phyloP scores from a whole-genome alignment of 768 basidiomycete species.

The Daedaleopsis sinensis region DNA sequence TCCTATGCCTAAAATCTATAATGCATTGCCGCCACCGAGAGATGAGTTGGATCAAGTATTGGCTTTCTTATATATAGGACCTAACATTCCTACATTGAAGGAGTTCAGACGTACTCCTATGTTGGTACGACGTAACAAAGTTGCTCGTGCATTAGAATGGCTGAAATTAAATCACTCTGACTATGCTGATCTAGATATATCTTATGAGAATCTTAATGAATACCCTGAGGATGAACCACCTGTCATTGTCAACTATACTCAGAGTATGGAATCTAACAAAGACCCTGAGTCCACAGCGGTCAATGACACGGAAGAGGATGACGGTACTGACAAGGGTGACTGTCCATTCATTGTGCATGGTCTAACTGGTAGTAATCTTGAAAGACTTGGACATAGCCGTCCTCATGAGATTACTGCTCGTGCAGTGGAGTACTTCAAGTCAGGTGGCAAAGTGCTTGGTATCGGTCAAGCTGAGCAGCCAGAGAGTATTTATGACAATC shows the following conservation, averaged over 20 bases:
- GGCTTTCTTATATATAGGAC: slow-evolving; percentile 37
- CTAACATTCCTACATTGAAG: slow-evolving; percentile 26
- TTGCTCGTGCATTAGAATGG: slow-evolving; percentile 22
- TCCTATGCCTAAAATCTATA: slow-evolving; percentile 16
- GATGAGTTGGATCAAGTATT: slow-evolving; percentile 23
- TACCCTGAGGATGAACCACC: slow-evolving; percentile 14
- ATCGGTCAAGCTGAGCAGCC: slow-evolving; percentile 4
- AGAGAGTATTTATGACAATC: slow-evolving; percentile 19
- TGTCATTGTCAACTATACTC: slow-evolving; percentile 1
- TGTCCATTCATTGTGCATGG: slow-evolving; percentile 17
- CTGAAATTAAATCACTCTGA: slow-evolving; percentile 23
- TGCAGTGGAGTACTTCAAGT: slow-evolving; percentile 11
- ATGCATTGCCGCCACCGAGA: slow-evolving; percentile 7
- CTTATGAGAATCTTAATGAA: slow-evolving; percentile 2
- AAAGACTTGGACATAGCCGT: background rate
- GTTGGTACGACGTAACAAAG: slow-evolving; percentile 26
- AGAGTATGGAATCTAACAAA: background rate
- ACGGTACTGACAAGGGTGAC: background rate
- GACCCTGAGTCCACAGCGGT: background rate
- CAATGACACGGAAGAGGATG: background rate
- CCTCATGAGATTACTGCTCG: background rate
- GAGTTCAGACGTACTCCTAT: slow-evolving; percentile 30
- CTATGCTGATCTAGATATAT: slow-evolving; percentile 18
- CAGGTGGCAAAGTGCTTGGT: background rate
- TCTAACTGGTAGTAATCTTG: slow-evolving; percentile 3